Base-by-base conservation (phyloP, 805 yeast species). In the Crinitomyces ghanaensis region DNA sequence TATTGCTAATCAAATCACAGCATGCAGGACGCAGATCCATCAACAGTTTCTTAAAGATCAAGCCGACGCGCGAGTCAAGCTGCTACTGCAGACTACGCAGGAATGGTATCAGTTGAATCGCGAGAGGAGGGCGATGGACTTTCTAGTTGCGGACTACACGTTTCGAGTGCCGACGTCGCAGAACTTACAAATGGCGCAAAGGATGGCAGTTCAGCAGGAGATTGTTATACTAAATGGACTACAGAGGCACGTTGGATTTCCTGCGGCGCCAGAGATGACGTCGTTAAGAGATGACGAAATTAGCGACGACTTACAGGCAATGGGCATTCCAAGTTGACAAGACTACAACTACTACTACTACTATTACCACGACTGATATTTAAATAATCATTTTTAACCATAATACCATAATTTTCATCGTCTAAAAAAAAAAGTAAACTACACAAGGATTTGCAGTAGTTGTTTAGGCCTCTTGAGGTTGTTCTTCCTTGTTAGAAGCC, bases 101-200 rank as follows among this genome's bases (percentile, higher is more conserved):
- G 68, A 73, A 41, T 91, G 97, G 97, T 88, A 88, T 60, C 77
- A 80, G 44, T 80, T 86, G 49, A 86, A 85, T 56, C 74, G 77
- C 48, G 97, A 91, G 53, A 68, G 96, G 46, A 68, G 93, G 42
- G 74, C 74, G 28, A 68, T 83, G 72, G 95, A 84, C 53, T 68
- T 70, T 41, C 46, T 73, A 32, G 59, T 63, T 32, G 65, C 77
- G 28, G 62, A 67, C 40, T 57, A 57, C 50, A 47, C 61, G 35
- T 56, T 61, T 56, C 49, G 55, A 42, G 50, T 66, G 29, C 62
- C 70, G 35, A 48, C 58, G 42, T 41, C 57, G 46, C 46, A 59
- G 49, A 44, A 67, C 46, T 66, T 63, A 28, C 64, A 78, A 38
- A 74, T 79, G n/a, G 65, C 68, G 32, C 77, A 79, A 39, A 62